phyloP scores from a whole-genome alignment of 1,139 yeast species.

The Saccharomyces hybrid region DNA sequence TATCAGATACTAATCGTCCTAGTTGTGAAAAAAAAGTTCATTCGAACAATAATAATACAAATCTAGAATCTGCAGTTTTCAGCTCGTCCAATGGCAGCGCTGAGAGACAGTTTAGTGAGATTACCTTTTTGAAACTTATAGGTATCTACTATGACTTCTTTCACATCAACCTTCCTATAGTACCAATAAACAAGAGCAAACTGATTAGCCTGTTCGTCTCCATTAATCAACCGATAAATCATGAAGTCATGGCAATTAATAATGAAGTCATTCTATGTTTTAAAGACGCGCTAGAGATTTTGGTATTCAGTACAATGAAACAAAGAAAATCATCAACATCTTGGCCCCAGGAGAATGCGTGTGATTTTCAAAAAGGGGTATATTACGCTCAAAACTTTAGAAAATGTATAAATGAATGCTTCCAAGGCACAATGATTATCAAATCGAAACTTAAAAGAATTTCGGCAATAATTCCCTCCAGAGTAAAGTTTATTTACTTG shows the following conservation, averaged over 20 bases:
- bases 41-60: neutral
- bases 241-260: neutral
- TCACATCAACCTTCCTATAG: neutral
- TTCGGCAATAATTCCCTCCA: constrained; percentile 31
- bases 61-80: neutral
- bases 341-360: neutral
- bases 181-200: neutral
- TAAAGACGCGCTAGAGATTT: neutral
- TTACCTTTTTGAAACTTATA: neutral
- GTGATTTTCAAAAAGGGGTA: neutral
- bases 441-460: constrained; percentile 39
- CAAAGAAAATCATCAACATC: neutral
- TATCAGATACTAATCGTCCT: neutral
- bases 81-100: neutral
- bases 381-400: neutral
- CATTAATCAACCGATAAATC: neutral
- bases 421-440: constrained; percentile 38
- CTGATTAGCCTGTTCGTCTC: neutral
- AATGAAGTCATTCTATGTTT: neutral
- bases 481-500: constrained; percentile 36
- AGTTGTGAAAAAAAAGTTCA: neutral
- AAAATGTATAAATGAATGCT: constrained; percentile 29
- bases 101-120: neutral
- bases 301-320: neutral
- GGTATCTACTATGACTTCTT: neutral